These are phyloP conservation scores for Phytophthora parvispora DNA, from an alignment of 352 stramenopile genomes.

Conservation along the genomic window DNA sequence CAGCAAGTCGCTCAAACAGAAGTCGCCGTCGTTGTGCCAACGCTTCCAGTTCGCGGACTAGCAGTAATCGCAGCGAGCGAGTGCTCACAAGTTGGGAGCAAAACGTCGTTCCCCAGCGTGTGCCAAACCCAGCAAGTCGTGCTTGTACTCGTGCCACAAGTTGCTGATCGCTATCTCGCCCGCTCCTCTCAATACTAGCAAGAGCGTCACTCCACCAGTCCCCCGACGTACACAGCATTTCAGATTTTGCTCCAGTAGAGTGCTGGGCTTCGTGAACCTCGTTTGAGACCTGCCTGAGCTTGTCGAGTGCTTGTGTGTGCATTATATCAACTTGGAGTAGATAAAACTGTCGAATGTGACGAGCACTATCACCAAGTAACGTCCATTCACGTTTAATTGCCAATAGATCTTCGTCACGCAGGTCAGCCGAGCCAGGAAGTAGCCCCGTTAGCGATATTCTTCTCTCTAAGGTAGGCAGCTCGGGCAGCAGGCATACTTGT, in stretches of 20 bases:
- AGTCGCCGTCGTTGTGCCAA: slow-evolving; percentile 43
- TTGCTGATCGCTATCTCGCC: slow-evolving; percentile 15
- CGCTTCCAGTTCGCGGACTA: slow-evolving; percentile 61
- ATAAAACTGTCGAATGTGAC: slow-evolving; percentile 53
- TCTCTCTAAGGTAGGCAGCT: slow-evolving; percentile 39
- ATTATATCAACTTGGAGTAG: slow-evolving; percentile 50
- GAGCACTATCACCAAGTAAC: slow-evolving; percentile 39
- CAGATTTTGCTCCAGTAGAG: background rate
- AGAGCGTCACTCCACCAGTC: slow-evolving; percentile 67
- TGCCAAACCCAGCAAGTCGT: slow-evolving; percentile 49
- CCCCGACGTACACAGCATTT: slow-evolving; percentile 47
- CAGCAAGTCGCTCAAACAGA: slow-evolving; percentile 48
- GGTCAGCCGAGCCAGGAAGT: background rate
- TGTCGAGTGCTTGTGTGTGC: slow-evolving; percentile 31
- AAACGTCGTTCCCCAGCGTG: slow-evolving; percentile 60
- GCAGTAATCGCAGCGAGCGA: slow-evolving; percentile 53
- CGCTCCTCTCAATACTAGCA: slow-evolving; percentile 34
- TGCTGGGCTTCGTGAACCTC: slow-evolving; percentile 18
- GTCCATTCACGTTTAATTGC: slow-evolving; percentile 51
- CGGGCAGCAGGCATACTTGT: slow-evolving; percentile 53
- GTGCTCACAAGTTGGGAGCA: slow-evolving; percentile 53
- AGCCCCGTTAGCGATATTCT: slow-evolving; percentile 32
- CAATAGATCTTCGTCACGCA: background rate
- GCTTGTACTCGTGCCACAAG: slow-evolving; percentile 61
- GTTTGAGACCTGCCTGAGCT: slow-evolving; percentile 22